Base-by-base conservation (phyloP, 306 rosid species). In the Cicer arietinum region DNA sequence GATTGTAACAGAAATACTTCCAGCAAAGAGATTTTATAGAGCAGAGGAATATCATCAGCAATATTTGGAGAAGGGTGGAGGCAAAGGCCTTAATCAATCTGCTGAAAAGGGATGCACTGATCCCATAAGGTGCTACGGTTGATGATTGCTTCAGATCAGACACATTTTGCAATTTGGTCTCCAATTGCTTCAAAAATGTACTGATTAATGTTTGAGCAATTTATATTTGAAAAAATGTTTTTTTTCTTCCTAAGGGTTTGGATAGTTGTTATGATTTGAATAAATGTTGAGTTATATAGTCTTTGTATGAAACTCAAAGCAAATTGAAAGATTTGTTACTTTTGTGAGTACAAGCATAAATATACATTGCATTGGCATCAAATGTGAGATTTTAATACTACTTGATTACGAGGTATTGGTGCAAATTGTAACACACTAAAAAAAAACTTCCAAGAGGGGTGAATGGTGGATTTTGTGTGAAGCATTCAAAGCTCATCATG, bases 1-100 rank as follows among this genome's bases (percentile, higher is more conserved):
- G 62, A 67, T 94, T 64, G 97, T 91, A 64, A 91, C 96, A 2
- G 98, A 94, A 82, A 87, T 94, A 73, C 83, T 91, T 69, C 92
- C 94, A 1, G 93, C 96, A 10, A 91, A 89, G 87, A 88, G 87
- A 63, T 94, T 91, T 48, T 94, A 90, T 84, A 80, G 83, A 67
- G 98, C 98, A 10, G 97, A 91, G 86, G 98, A 94, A 73, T 91
- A 94, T 64, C 98, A 94, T 79, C 97, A 91, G 82, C 98, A 94
- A 43, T 94, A 94, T 82, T 87, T 94, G 69, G 91, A 87, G 80
- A 91, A 90, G 50, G 98, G 98, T 40, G 98, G 96, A 10, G 71
- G 93, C 42, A 4, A 45, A 25, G 90, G 94, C 67, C 30, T 0
- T 22, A 84, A 84, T 50, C 97, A 91, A 43, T 91, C 92, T 60